Evolutionary conservation across 83 land plant species (phyloP), one percentile per base, ranked within the genome.

Genomic region (Diphasiastrum complanatum): DNA sequence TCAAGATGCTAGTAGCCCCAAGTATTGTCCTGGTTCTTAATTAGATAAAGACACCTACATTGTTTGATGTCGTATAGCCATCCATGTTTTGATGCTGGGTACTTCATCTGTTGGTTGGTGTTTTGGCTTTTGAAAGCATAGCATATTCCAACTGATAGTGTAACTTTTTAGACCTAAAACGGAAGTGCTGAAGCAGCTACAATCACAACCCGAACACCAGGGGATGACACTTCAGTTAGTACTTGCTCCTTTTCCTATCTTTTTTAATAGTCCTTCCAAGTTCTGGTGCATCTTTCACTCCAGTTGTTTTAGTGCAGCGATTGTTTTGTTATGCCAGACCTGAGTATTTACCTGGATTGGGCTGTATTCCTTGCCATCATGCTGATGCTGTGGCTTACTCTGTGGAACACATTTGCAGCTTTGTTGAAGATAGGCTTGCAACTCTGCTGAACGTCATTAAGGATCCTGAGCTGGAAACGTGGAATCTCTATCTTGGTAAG

Each of bases 341-440:
- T 16, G 10, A 11, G 6, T 28, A 36, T 1, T 12, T 63, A 45
- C 16, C 3, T 29, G 4, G 5, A 50, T 18, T 50, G 20, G n/a
- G 11, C n/a, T n/a, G n/a, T n/a, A n/a, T n/a, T n/a, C n/a, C n/a
- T n/a, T n/a, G n/a, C n/a, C n/a, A n/a, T n/a, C n/a, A n/a, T n/a
- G n/a, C n/a, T n/a, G n/a, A n/a, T n/a, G n/a, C n/a, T n/a, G n/a
- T n/a, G n/a, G n/a, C n/a, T n/a, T n/a, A n/a, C n/a, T n/a, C n/a
- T n/a, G n/a, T n/a, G n/a, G n/a, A n/a, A n/a, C n/a, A n/a, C n/a
- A n/a, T 63, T 1, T 34, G 52, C 75, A 89, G 99, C 73, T 95
- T 95, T 74, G 99, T 95, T 33, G 99, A 95, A 61, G 99, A 95
- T 73, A 83, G 99, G 55, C 79, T 95, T 34, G 97, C 97, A 19